Evolutionary conservation across 2,329 filamentous ascomycete species (phyloP).

Genomic region (Bipolaris gigantea): DNA sequence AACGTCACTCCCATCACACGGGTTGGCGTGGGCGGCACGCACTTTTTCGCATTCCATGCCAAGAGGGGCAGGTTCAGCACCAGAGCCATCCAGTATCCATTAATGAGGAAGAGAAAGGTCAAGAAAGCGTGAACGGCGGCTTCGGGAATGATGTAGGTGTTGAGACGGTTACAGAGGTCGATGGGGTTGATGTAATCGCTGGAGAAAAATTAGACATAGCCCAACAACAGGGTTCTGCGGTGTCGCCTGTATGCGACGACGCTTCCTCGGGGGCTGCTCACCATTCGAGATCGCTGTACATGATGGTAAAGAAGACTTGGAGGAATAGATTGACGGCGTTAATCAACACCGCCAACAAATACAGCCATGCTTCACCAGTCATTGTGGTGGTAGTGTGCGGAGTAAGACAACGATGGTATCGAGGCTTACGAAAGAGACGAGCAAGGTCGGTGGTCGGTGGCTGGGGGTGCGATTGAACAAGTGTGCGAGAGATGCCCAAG

Average conservation of each 20-base stretch:
- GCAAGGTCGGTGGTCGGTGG: constrained; percentile 12
- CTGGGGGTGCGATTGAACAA: constrained; percentile 17
- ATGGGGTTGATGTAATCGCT: constrained; percentile 99
- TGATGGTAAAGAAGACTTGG: constrained; percentile 99
- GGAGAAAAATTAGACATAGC: constrained; percentile 40
- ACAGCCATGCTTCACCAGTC: constrained; percentile 98
- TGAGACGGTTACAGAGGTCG: constrained; percentile 99
- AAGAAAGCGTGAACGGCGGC: constrained; percentile 95
- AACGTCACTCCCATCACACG: not conserved
- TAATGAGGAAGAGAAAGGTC: constrained; percentile 94
- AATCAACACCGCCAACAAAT: constrained; percentile 95
- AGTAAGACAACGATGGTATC: constrained; percentile 21
- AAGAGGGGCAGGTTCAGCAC: constrained; percentile 89
- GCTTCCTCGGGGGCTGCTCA: constrained; percentile 55
- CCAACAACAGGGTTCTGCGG: constrained; percentile 7
- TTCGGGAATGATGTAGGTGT: constrained; percentile 99
- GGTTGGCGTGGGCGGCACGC: constrained; percentile 49
- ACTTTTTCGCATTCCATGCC: constrained; percentile 98
- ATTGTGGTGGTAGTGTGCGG: constrained; percentile 58
- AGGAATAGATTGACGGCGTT: constrained; percentile 99
- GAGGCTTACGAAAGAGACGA: constrained; percentile 13
- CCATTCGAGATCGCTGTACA: constrained; percentile 99
- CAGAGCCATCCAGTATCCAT: constrained; percentile 96
- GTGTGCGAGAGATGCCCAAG: constrained; percentile 18
- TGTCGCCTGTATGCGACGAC: not conserved